Conservation (phyloP, 1,139 yeast genomes). For the Geotrichum reessii region DNA sequence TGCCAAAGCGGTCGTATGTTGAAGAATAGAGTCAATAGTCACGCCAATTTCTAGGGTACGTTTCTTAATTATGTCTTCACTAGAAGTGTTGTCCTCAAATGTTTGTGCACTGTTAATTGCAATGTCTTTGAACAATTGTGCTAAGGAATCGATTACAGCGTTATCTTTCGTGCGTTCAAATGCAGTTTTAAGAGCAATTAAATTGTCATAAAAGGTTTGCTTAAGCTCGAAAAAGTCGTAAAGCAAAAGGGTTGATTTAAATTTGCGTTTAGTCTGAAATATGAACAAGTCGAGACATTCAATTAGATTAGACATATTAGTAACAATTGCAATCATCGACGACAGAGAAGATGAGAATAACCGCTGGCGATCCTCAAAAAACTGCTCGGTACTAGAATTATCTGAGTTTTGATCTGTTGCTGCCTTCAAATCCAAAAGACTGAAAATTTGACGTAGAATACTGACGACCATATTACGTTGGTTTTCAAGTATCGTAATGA, state of each 20-base stretch:
- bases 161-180: slow-evolving; percentile 47
- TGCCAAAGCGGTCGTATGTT: neutral
- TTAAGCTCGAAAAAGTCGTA: slow-evolving; percentile 69
- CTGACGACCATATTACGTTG: slow-evolving; percentile 9
- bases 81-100: slow-evolving; percentile 1
- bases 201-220: slow-evolving; percentile 62
- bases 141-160: slow-evolving; percentile 23
- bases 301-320: slow-evolving; percentile 14
- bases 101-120: neutral
- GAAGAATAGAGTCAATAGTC: neutral
- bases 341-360: slow-evolving; percentile 22
- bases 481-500: slow-evolving; percentile 15
- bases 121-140: neutral
- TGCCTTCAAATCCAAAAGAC: slow-evolving; percentile 4
- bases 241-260: slow-evolving; percentile 52
- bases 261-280: slow-evolving; percentile 24
- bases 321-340: neutral
- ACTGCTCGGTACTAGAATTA: slow-evolving; percentile 2
- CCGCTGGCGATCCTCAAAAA: slow-evolving; percentile 20
- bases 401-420: slow-evolving; percentile 20
- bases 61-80: neutral
- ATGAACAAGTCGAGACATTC: slow-evolving; percentile 30
- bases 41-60: neutral
- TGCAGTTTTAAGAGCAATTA: slow-evolving; percentile 58
- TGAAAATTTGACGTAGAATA: neutral